Percentiles rank a stretch among this genome's conserved stretches.
These are phyloP conservation scores for Aspergillus sp. DNA, from an alignment of 2,329 filamentous ascomycete genomes.

Conservation along the genomic window DNA sequence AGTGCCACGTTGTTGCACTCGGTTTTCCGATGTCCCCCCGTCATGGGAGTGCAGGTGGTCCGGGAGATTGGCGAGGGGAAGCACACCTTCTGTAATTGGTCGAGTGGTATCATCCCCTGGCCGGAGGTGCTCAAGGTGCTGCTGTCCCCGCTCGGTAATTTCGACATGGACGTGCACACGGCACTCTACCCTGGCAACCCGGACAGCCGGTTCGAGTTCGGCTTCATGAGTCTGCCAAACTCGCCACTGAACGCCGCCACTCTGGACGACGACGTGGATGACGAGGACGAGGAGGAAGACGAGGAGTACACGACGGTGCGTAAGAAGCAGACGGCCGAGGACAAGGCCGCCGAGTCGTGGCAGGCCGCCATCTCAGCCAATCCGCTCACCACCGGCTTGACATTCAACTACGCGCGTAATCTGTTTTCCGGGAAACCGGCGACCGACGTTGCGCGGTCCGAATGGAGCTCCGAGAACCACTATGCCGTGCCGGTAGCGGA, in stretches of 20 bases:
- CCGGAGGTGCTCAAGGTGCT: constrained; percentile 26
- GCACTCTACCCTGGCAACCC: constrained; percentile 19
- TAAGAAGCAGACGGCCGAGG: constrained; percentile 18
- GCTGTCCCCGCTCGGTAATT: constrained; percentile 21
- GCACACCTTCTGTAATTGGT: constrained; percentile 35
- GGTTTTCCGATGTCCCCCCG: constrained; percentile 27
- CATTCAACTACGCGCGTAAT: constrained; percentile 37
- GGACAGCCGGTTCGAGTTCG: constrained; percentile 35
- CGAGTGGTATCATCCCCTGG: constrained; percentile 39
- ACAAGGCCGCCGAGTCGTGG: constrained; percentile 35
- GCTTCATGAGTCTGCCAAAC: constrained; percentile 30
- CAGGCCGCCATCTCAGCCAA: constrained; percentile 29
- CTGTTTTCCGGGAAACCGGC: constrained; percentile 36
- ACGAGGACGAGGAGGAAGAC: constrained; percentile 22
- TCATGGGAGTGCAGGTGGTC: constrained; percentile 30
- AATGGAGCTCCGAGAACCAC: constrained; percentile 44
- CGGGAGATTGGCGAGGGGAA: constrained; percentile 33
- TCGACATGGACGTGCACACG: constrained; percentile 24
- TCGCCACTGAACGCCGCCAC: constrained; percentile 8
- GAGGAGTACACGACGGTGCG: constrained; percentile 14
- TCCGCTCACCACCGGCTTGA: constrained; percentile 28
- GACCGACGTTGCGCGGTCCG: constrained; percentile 33
- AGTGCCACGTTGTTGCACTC: constrained; percentile 31
- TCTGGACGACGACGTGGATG: constrained; percentile 24
- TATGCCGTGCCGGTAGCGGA: constrained; percentile 29